Percentiles rank a stretch among this genome's conserved stretches.
phyloP scores from a whole-genome alignment of 108 stramenopile genomes.

The Skeletonema tropicum region DNA sequence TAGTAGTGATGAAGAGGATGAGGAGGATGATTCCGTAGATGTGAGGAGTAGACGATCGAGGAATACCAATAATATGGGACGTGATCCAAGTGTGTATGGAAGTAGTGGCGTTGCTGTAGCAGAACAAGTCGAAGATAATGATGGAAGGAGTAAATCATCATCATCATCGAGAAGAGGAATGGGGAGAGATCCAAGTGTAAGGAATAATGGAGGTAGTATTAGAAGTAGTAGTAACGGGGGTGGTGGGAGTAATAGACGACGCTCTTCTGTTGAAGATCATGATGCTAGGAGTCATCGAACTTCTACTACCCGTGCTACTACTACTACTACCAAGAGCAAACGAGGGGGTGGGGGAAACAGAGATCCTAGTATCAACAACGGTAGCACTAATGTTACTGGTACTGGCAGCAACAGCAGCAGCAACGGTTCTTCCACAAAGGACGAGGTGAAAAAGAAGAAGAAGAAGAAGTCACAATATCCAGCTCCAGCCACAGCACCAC shows the following conservation, averaged over 20 bases:
- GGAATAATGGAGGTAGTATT: neutral
- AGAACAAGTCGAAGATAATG: neutral
- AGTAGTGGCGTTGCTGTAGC: neutral
- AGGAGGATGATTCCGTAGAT: neutral
- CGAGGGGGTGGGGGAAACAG: neutral
- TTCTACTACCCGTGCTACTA: neutral
- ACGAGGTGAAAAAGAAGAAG: constrained; percentile 22
- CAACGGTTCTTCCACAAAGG: neutral
- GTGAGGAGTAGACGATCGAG: neutral
- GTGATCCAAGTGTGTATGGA: constrained; percentile 5
- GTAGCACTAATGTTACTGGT: neutral
- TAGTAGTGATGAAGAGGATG: neutral
- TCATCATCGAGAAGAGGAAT: neutral
- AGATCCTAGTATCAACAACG: neutral
- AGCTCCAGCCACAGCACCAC: neutral
- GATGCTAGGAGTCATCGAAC: neutral
- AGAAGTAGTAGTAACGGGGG: neutral
- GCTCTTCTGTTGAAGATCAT: neutral
- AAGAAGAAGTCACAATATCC: neutral
- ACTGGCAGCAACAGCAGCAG: neutral
- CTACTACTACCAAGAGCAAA: constrained; percentile 1
- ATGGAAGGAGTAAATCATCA: neutral
- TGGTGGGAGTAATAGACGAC: neutral
- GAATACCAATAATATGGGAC: neutral
- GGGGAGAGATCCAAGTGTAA: constrained; percentile 2